Evolutionary conservation across 176 grass and related monocot genomes (phyloP).

Genomic region (Alloteropsis semialata): DNA sequence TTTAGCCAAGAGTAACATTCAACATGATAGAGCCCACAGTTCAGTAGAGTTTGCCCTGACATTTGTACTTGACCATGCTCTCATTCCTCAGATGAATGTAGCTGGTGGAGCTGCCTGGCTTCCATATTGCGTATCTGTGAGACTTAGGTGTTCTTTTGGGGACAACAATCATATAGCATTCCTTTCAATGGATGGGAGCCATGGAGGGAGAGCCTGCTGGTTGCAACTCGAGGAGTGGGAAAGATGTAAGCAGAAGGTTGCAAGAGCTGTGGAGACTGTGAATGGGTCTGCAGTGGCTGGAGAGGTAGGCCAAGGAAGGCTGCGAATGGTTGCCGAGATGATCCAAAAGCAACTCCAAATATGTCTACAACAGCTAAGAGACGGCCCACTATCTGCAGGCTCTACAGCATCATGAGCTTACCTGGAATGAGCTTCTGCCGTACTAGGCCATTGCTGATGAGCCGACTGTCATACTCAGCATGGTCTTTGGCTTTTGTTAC

Average conservation of each 20-base stretch:
- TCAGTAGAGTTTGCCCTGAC: conserved; percentile 88
- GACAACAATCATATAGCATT: conserved; percentile 67
- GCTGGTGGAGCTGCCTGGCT: conserved; percentile 96
- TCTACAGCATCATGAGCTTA: conserved; percentile 63
- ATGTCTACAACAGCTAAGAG: conserved; percentile 77
- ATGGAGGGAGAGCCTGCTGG: conserved; percentile 93
- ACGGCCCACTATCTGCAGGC: conserved; percentile 69
- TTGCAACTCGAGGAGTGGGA: conserved; percentile 90
- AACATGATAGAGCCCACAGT: conserved; percentile 80
- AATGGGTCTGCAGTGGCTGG: conserved; percentile 57
- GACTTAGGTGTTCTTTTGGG: conserved; percentile 83
- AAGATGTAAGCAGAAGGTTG: conserved; percentile 83
- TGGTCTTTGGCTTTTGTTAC: background rate
- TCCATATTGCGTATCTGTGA: conserved; percentile 93
- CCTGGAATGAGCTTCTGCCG: conserved; percentile 23
- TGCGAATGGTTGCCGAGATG: conserved; percentile 84
- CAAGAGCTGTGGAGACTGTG: conserved; percentile 74
- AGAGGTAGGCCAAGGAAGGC: conserved; percentile 80
- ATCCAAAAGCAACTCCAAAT: conserved; percentile 79
- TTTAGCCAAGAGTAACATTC: conserved; percentile 84
- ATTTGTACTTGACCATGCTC: conserved; percentile 86
- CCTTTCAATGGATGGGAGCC: conserved; percentile 90
- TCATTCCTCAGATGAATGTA: conserved; percentile 95
- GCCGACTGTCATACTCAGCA: background rate
- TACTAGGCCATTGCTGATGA: background rate